phyloP scores from a whole-genome alignment of 352 stramenopile genomes.

The Globisporangium lucens region DNA sequence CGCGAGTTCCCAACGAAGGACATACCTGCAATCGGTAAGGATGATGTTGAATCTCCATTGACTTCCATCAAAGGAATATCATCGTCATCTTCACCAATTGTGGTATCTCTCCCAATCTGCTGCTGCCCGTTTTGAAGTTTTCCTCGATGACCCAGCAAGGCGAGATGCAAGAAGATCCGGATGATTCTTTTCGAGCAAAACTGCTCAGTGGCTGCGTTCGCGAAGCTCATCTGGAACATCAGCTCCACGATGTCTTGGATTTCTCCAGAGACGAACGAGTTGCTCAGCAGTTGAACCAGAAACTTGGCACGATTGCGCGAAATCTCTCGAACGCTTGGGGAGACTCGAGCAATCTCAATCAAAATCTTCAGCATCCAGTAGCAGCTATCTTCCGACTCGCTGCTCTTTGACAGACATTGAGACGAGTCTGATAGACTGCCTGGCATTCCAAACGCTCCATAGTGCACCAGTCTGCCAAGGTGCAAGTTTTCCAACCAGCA shows the following conservation, averaged over 20 bases:
- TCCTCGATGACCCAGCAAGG: slow-evolving; percentile 51
- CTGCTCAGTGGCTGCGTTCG: slow-evolving; percentile 31
- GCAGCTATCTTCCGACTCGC: slow-evolving; percentile 39
- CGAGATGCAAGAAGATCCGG: slow-evolving; percentile 61
- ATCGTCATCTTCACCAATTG: slow-evolving; percentile 26
- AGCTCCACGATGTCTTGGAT: slow-evolving; percentile 69
- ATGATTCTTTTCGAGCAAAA: slow-evolving; percentile 58
- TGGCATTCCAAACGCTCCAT: slow-evolving; percentile 29
- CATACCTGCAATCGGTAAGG: slow-evolving; percentile 61
- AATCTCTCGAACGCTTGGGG: slow-evolving; percentile 46
- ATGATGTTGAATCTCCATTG: slow-evolving; percentile 42
- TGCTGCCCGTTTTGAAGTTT: slow-evolving; percentile 3
- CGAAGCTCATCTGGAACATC: slow-evolving; percentile 49
- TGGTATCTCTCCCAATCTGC: background rate
- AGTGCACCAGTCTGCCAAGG: slow-evolving; percentile 35
- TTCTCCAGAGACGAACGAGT: slow-evolving; percentile 47
- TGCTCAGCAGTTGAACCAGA: slow-evolving; percentile 44
- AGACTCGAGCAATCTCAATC: slow-evolving; percentile 59
- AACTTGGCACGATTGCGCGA: slow-evolving; percentile 47
- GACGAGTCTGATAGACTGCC: slow-evolving; percentile 22
- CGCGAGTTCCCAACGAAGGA: slow-evolving; percentile 60
- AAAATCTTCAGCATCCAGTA: slow-evolving; percentile 68
- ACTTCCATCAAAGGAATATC: slow-evolving; percentile 72
- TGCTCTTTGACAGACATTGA: slow-evolving; percentile 1
- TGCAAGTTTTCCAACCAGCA: slow-evolving; percentile 78